Base-by-base conservation (phyloP, 768 basidiomycete genomes). In the Lentinula sp. region DNA sequence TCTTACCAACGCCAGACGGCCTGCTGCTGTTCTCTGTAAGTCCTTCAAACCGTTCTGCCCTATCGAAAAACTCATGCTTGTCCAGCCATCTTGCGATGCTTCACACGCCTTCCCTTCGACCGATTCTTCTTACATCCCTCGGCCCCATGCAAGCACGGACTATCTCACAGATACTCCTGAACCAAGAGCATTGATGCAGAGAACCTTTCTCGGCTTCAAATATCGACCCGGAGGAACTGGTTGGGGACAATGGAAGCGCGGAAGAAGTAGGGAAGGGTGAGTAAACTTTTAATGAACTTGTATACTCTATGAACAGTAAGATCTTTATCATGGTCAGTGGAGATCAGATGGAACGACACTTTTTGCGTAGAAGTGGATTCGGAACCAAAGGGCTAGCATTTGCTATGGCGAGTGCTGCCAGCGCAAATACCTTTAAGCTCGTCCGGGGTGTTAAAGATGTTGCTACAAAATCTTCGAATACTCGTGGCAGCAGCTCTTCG, bases 101-200 rank as follows among this genome's bases (percentile, higher is more conserved):
- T 80, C 81, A 0, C 79, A 82, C 42, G 75, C 78, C 0, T 75
- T 84, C 49, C 80, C 80, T 2, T 76, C 79, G 39, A 75, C 76
- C 0, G 74, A 78, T 2, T 80, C 81, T 10, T 78, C 77, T 0
- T 79, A 80, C 61, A 71, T 81, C 15, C 80, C 81, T 5, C 75
- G 81, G 5, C 82, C 81, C 11, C 80, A 84, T 64, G 74, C 70
- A 35, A 59, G 65, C 11, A 80, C 77, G 10, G 82, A 83, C 67
- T 84, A 81, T 63, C 76, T 84, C 18, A 75, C 79, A 16, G 81
- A 84, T 65, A 83, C 78, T 1, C 80, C 79, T 5, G 81, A 81
- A 63, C 80, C 81, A 2, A 78, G 80, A 40, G 80, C 79, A 0
- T 74, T 82, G 21, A 73, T 83, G 9, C 79, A 80, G 49, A 77